Conservation (phyloP, 192 early-diverging fungal genomes). For the Mortierella antarctica region DNA sequence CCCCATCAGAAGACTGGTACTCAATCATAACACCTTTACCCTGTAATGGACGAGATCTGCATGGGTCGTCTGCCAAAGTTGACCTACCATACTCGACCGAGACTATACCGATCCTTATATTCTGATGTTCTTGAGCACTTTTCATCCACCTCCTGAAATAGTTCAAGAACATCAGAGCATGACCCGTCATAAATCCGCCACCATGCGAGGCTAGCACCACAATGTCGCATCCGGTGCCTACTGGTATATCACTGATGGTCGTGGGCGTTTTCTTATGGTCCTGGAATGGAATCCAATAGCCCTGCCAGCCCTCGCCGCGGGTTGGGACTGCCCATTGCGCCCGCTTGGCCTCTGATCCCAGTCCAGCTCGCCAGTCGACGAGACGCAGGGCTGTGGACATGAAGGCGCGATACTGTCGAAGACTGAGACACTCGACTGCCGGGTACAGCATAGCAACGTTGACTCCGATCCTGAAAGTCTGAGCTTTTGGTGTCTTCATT, state of each 20-base stretch:
- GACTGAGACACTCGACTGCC: slow-evolving; percentile 11
- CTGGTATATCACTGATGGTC: background rate
- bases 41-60: background rate
- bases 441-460: slow-evolving; percentile 17
- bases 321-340: slow-evolving; percentile 19
- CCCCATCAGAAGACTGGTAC: too few relatives aligned
- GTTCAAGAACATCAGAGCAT: slow-evolving; percentile 29
- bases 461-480: slow-evolving; percentile 13
- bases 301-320: slow-evolving; percentile 21
- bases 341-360: slow-evolving; percentile 11
- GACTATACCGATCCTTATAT: slow-evolving; percentile 29
- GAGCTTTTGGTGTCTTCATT: slow-evolving; percentile 16
- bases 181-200: slow-evolving; percentile 28
- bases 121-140: slow-evolving; percentile 11
- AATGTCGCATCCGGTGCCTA: slow-evolving; percentile 34
- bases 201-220: slow-evolving; percentile 30
- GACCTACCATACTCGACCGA: slow-evolving; percentile 37
- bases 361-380: slow-evolving; percentile 4
- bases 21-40: too few relatives aligned
- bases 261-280: slow-evolving; percentile 2
- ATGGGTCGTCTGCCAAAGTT: too few relatives aligned
- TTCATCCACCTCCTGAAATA: slow-evolving; percentile 31
- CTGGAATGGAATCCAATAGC: slow-evolving; percentile 49
- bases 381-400: slow-evolving; percentile 8
- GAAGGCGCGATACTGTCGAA: slow-evolving; percentile 22